Base-by-base conservation (phyloP, 2,329 filamentous ascomycete genomes). In the Neoascochyta sp. region DNA sequence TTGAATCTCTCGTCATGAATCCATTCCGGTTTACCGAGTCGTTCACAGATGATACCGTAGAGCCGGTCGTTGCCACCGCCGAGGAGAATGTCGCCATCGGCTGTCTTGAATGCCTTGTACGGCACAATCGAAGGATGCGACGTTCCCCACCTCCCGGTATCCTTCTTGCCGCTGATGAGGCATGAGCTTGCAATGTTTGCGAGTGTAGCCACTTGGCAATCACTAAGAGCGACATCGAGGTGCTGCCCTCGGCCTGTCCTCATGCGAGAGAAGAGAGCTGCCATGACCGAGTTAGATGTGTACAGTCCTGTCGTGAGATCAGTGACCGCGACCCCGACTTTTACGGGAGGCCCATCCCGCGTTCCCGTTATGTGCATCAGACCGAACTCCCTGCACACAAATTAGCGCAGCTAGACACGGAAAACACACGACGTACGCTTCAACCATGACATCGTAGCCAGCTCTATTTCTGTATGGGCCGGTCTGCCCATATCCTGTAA, bases 371-470 rank as follows among this genome's bases (percentile, higher is more conserved):
- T 96, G 66, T 98, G 92, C 92, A 98, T 98, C 34, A 98, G 68
- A 1, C 92, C 92, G 67, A 98, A 89, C 61, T 96, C 92, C 8
- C 68, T 71, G 32, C 9, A 3, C 9, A 26, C 9, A n/a, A 29
- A 32, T 57, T 22, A 57, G 43, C 15, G n/a, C 12, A 7, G 11
- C 10, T 9, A 12, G 11, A n/a, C 27, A 22, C 12, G 5, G n/a
- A 22, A 32, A 24, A 32, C 10, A 9, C 7, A 19, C 34, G 5
- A 59, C 65, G 36, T 49, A 70, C 37, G 92, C 92, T 69, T 98
- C 92, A 8, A 98, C 90, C 90, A 98, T 98, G 47, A 98, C 92
- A 64, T 98, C 92, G 71, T 98, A 98, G 4, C 92, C 92, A 3
- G 92, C 88, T 9, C 92, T 76, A 43, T 80, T 77, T 5, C 82